Conservation (phyloP, 768 basidiomycete genomes). For the Agaricus sinodeliciosus region DNA sequence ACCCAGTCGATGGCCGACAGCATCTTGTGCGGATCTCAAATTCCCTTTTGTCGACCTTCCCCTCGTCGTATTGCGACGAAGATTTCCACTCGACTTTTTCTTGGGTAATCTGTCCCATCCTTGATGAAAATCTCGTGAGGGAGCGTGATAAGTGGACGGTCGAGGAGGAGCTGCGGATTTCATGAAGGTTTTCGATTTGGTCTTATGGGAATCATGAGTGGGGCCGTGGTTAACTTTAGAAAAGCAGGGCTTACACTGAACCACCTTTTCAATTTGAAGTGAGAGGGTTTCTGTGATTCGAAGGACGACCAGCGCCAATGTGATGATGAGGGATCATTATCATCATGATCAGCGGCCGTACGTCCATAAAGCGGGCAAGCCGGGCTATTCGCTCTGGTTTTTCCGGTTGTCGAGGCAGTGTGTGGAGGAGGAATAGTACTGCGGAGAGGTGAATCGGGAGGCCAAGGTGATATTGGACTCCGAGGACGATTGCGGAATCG, state of each 20-base stretch:
- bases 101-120: neutral
- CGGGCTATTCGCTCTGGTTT: neutral
- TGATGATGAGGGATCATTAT: neutral
- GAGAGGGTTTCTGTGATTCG: neutral
- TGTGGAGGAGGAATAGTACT: no score
- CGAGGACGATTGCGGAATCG: neutral
- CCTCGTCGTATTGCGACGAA: neutral
- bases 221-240: neutral
- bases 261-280: neutral
- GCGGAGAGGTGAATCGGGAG: neutral
- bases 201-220: neutral
- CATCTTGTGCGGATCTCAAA: neutral
- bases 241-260: neutral
- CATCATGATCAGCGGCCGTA: neutral
- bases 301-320: slow-evolving; percentile 3
- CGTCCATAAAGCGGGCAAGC: neutral
- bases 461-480: neutral
- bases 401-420: no score
- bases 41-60: neutral
- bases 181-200: neutral
- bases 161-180: neutral
- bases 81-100: neutral
- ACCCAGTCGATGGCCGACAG: neutral
- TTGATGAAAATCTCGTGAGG: no score
- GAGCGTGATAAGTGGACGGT: neutral